Conservation (phyloP, 768 basidiomycete genomes). For the Cubamyces lactineus region DNA sequence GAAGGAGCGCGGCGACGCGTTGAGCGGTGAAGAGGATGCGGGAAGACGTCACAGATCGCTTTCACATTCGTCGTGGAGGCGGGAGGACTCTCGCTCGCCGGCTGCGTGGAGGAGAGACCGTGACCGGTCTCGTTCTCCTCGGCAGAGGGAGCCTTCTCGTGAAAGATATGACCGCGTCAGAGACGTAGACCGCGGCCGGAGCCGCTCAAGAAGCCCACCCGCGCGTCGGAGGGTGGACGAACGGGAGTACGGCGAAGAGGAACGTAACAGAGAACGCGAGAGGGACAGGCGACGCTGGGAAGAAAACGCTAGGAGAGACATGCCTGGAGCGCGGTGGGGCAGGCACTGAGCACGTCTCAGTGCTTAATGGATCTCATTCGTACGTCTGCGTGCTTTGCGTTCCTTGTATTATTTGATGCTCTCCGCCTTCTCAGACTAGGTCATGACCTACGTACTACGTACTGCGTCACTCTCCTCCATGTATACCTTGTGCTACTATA, state of each 20-base stretch:
- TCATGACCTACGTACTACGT: background rate
- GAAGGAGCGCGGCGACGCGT: conserved; percentile 11
- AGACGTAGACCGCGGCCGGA: conserved; percentile 10
- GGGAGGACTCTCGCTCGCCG: conserved; percentile 29
- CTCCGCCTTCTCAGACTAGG: background rate
- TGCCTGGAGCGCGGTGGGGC: conserved; percentile 32
- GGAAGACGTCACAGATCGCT: conserved; percentile 11
- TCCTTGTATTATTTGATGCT: background rate
- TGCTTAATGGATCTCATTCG: background rate
- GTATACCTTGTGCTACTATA: no score
- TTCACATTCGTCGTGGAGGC: conserved; percentile 17
- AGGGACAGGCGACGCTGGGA: conserved; percentile 57
- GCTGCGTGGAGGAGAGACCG: conserved; percentile 10
- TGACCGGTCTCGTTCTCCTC: conserved; percentile 42
- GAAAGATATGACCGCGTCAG: conserved; percentile 6
- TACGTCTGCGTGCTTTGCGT: background rate
- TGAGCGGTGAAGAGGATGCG: conserved; percentile 20
- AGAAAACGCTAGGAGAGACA: conserved; percentile 45
- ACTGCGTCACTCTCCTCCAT: no score
- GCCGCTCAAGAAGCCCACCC: conserved; percentile 27
- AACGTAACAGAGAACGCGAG: conserved; percentile 43
- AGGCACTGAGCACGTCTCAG: conserved; percentile 24
- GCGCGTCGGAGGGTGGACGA: conserved; percentile 21
- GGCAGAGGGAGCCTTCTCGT: conserved; percentile 20
- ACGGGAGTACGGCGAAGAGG: conserved; percentile 37